Conservation (phyloP, 176 grass and related monocot genomes). For the Phyllostachys edulis region DNA sequence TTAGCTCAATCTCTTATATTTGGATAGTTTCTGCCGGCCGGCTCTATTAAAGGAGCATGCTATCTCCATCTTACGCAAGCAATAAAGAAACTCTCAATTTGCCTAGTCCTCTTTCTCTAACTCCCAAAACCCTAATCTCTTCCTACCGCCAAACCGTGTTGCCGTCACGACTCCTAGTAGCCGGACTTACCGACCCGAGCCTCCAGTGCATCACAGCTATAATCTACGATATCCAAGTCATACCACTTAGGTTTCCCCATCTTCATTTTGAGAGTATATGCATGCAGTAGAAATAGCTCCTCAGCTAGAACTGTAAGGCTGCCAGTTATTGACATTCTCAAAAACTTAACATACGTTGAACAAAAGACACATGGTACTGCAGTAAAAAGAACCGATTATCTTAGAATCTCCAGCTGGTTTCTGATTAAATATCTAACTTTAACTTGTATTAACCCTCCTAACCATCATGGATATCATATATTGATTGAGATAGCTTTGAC, state of each 20-base stretch:
- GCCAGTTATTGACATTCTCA: not conserved
- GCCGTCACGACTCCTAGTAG: too few species aligned
- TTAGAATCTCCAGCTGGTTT: constrained; percentile 17
- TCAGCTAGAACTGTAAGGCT: not conserved
- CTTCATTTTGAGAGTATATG: not conserved
- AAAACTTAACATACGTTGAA: constrained; percentile 13
- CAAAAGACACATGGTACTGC: not conserved
- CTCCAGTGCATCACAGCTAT: too few species aligned
- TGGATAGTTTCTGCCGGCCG: too few species aligned
- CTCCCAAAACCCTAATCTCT: too few species aligned
- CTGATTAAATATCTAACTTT: not conserved
- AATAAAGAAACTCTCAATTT: too few species aligned
- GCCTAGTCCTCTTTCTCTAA: too few species aligned
- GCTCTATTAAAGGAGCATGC: too few species aligned
- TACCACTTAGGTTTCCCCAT: not conserved
- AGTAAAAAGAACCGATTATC: not conserved
- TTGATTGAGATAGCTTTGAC: not conserved
- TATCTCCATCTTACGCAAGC: too few species aligned
- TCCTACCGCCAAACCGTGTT: too few species aligned
- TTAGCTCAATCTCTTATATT: too few species aligned
- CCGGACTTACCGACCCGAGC: too few species aligned
- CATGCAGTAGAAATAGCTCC: constrained; percentile 9
- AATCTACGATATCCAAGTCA: too few species aligned
- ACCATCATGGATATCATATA: not conserved
- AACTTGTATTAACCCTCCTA: not conserved